phyloP scores from a whole-genome alignment of 2,329 filamentous ascomycete species.

The Fonsecaea pugnacius region DNA sequence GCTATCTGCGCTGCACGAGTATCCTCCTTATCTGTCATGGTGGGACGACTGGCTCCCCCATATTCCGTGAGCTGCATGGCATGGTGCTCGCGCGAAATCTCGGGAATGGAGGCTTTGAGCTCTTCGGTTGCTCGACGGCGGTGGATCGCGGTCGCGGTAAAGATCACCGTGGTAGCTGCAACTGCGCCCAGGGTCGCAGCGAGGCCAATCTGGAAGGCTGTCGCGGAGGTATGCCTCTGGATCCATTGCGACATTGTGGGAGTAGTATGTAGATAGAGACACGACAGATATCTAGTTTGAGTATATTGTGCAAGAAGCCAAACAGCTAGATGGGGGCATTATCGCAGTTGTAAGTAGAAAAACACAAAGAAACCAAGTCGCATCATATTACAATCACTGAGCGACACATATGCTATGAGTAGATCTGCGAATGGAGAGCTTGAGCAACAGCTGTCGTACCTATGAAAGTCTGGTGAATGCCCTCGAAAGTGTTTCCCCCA shows the following conservation, averaged over 20 bases:
- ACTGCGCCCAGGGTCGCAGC: slow-evolving; percentile 54
- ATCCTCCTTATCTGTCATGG: slow-evolving; percentile 53
- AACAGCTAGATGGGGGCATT: not conserved
- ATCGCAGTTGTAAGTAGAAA: not conserved
- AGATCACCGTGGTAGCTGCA: slow-evolving; percentile 51
- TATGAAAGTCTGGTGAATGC: not conserved
- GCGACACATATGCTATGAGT: not conserved
- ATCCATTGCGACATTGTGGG: slow-evolving; percentile 33
- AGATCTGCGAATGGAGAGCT: not conserved
- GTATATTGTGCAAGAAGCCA: not conserved
- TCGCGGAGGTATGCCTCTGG: slow-evolving; percentile 27
- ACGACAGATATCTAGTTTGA: not conserved
- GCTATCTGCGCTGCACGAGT: slow-evolving; percentile 63
- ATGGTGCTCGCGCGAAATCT: slow-evolving; percentile 30
- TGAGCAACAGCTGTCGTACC: not conserved
- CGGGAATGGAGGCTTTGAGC: slow-evolving; percentile 63
- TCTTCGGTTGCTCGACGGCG: slow-evolving; percentile 60
- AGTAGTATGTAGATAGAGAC: not conserved
- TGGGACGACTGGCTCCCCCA: slow-evolving; percentile 44
- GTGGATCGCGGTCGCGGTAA: slow-evolving; percentile 61
- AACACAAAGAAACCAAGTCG: not conserved
- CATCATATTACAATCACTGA: not conserved
- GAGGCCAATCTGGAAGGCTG: slow-evolving; percentile 29
- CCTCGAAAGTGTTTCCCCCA: not conserved
- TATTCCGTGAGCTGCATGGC: slow-evolving; percentile 55